Percentiles rank a stretch among this genome's conserved stretches.
Evolutionary conservation across 1,284 basidiomycete species (phyloP).

Genomic region (Thecaphora thlaspeos): DNA sequence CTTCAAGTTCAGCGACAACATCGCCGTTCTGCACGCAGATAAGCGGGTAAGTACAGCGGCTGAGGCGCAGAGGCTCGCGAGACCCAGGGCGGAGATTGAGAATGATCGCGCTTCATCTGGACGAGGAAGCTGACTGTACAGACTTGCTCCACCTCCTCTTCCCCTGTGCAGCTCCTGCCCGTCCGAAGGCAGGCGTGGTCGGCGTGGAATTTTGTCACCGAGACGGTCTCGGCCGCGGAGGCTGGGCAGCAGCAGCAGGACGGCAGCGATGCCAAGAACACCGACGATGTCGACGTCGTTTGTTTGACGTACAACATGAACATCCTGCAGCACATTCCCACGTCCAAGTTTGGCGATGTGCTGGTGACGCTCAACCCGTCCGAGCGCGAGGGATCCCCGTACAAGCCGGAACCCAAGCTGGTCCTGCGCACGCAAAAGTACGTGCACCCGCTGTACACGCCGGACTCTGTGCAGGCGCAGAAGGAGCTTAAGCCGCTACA

Average conservation of each 20-base stretch:
- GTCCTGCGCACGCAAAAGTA: constrained; percentile 66
- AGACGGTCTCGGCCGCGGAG: constrained; percentile 9
- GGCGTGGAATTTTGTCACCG: constrained; percentile 50
- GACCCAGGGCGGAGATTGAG: too few species aligned
- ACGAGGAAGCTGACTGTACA: too few species aligned
- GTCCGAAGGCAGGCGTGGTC: constrained; percentile 32
- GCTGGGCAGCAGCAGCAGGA: constrained; percentile 7
- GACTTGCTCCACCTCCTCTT: too few species aligned
- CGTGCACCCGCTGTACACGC: constrained; percentile 66
- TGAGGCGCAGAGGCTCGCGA: background rate
- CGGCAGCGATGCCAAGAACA: background rate
- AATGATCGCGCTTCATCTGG: constrained; percentile 5
- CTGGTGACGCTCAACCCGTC: constrained; percentile 73
- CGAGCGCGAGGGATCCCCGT: constrained; percentile 44
- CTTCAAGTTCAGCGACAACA: constrained; percentile 68
- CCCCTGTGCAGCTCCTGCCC: constrained; percentile 26
- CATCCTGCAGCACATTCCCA: constrained; percentile 70
- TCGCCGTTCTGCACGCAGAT: constrained; percentile 70
- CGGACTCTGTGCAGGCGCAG: constrained; percentile 64
- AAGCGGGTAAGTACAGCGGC: constrained; percentile 57
- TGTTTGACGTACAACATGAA: constrained; percentile 71
- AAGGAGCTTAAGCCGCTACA: constrained; percentile 66
- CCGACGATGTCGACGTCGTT: constrained; percentile 34
- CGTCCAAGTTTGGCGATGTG: constrained; percentile 66
- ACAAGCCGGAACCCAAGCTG: constrained; percentile 17